Base-by-base conservation (phyloP, 2,329 filamentous ascomycete species). In the Epichloe brachyelytri region DNA sequence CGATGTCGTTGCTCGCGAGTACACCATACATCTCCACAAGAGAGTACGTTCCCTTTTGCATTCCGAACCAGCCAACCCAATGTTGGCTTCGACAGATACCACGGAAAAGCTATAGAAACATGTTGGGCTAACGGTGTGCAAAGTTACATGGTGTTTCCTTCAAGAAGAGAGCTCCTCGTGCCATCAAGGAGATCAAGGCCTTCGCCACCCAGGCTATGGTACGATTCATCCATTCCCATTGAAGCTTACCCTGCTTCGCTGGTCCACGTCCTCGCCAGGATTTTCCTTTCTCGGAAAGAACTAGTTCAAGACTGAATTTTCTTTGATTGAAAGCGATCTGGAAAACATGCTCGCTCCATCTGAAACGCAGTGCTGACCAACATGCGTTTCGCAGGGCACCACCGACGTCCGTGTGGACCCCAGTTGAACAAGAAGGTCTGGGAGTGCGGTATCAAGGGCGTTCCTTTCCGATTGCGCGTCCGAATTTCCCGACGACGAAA, bases 351-450 rank as follows among this genome's bases (percentile, higher is more conserved):
- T 8, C 11, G 26, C 19, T 40, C 17, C 5, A 5, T 12, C 17
- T 38, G 22, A n/a, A 33, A 15, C 5, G 8, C 11, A 52, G 43
- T 53, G 51, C 60, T 63, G 55, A 64, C 55, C 39, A 43, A 54
- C 30, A 11, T 60, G 51, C 20, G 22, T 40, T 22, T 33, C 49
- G 54, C 64, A 98, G 93, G 91, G 91, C 71, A 98, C 93, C 76
- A 76, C 80, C 68, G 93, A 98, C 72, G 93, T 98, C 77, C 93
- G 93, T 67, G 77, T 98, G 70, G 93, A 98, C 82, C 93, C 69
- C 86, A 93, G 78, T 79, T 98, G 69, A 98, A 98, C 86, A 98
- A 98, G 88, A 97, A 98, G 83, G 91, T 98, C 73, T 98, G 93
- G 93, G 93, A 98, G 78, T 80, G 85, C 70, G 93, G 93, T 74